Evolutionary conservation across 2,329 filamentous ascomycete genomes (phyloP).

Genomic region (Penicillium thymicola): DNA sequence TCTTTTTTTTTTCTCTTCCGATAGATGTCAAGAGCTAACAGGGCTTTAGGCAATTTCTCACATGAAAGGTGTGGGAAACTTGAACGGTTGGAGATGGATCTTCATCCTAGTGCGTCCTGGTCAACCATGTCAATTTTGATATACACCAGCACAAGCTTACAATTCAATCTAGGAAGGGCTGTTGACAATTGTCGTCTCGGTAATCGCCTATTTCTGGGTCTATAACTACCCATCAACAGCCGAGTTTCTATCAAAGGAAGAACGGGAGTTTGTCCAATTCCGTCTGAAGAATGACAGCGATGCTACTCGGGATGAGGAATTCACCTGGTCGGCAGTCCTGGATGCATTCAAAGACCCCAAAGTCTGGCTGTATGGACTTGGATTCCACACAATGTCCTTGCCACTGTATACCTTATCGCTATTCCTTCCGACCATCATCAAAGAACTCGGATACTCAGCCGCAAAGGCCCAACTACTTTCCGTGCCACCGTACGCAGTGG

Average conservation of each 20-base stretch:
- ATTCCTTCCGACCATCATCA: constrained; percentile 45
- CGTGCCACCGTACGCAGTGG: constrained; percentile 63
- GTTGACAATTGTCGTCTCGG: constrained; percentile 58
- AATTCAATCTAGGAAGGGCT: constrained; percentile 57
- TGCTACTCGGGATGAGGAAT: constrained; percentile 64
- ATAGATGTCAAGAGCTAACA: constrained; percentile 14
- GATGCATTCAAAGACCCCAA: constrained; percentile 58
- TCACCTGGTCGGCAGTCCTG: constrained; percentile 64
- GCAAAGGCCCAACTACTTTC: constrained; percentile 54
- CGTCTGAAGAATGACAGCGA: constrained; percentile 67
- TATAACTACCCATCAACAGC: constrained; percentile 44
- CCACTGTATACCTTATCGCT: constrained; percentile 44
- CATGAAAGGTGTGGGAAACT: constrained; percentile 46
- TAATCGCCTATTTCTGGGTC: constrained; percentile 40
- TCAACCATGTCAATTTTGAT: background rate
- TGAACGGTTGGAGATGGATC: constrained; percentile 61
- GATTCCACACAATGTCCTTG: constrained; percentile 54
- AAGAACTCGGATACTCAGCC: constrained; percentile 41
- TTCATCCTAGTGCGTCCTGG: constrained; percentile 54
- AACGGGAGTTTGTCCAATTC: constrained; percentile 57
- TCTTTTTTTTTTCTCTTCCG: background rate
- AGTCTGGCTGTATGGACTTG: constrained; percentile 21
- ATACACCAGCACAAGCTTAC: background rate
- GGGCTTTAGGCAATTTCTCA: constrained; percentile 45
- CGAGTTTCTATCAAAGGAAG: constrained; percentile 45